Conservation (phyloP, 2,329 filamentous ascomycete species). For the Pseudogymnoascus sp. region DNA sequence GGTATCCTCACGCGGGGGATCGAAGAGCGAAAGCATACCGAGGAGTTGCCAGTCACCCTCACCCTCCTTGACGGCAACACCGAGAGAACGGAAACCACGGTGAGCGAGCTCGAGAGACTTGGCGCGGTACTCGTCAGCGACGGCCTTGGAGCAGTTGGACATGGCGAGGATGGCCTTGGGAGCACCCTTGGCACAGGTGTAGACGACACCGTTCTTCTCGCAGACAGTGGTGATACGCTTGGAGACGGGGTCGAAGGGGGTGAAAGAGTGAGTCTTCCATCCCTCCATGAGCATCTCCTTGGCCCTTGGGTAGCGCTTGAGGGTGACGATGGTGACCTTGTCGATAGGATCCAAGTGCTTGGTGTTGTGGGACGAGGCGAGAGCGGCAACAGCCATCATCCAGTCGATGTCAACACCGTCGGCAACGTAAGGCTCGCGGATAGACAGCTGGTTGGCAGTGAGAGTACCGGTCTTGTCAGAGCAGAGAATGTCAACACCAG, state of each 20-base stretch:
- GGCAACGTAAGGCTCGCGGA: conserved; percentile 68
- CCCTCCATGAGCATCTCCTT: conserved; percentile 66
- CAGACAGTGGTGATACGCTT: conserved; percentile 69
- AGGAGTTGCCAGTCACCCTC: conserved; percentile 65
- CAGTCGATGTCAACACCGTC: conserved; percentile 73
- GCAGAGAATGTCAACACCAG: conserved; percentile 70
- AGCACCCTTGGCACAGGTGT: conserved; percentile 68
- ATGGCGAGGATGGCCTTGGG: conserved; percentile 67
- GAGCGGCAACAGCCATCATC: conserved; percentile 75
- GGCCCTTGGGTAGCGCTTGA: conserved; percentile 69
- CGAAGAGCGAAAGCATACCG: conserved; percentile 73
- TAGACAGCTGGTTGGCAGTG: conserved; percentile 66
- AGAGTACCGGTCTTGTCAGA: conserved; percentile 77
- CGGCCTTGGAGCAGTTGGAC: conserved; percentile 57
- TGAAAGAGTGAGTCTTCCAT: conserved; percentile 72
- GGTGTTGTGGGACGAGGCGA: conserved; percentile 71
- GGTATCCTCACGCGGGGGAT: conserved; percentile 70
- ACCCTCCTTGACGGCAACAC: conserved; percentile 72
- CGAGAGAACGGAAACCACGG: conserved; percentile 72
- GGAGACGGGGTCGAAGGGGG: conserved; percentile 69
- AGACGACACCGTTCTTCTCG: conserved; percentile 60
- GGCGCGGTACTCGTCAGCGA: conserved; percentile 57
- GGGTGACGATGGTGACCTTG: conserved; percentile 68
- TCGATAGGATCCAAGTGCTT: conserved; percentile 72
- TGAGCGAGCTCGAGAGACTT: conserved; percentile 69